phyloP scores from a whole-genome alignment of 129 eudicot species.

The Flaveria sonorensis region DNA sequence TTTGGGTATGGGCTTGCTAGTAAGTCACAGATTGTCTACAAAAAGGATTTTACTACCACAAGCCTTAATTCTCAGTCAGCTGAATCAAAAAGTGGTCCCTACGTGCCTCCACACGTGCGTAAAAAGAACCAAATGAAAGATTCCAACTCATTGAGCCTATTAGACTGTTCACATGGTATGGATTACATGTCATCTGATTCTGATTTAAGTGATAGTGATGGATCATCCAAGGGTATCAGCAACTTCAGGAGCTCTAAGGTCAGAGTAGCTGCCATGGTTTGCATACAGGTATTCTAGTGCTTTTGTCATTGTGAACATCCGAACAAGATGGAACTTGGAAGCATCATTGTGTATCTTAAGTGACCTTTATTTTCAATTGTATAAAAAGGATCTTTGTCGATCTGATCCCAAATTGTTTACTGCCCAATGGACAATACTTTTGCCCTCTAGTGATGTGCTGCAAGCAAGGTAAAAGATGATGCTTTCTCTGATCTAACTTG shows the following conservation, averaged over 20 bases:
- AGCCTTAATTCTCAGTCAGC: constrained; percentile 28
- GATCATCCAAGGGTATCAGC: constrained; percentile 43
- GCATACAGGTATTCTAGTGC: constrained; percentile 71
- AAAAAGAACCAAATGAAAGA: constrained; percentile 44
- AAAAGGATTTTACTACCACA: constrained; percentile 38
- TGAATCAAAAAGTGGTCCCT: constrained; percentile 58
- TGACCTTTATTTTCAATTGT: constrained; percentile 29
- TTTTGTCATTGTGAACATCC: not conserved
- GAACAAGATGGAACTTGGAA: constrained; percentile 1
- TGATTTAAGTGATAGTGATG: constrained; percentile 85
- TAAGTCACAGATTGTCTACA: constrained; percentile 44
- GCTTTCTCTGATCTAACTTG: constrained; percentile 8
- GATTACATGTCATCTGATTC: constrained; percentile 79
- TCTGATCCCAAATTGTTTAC: constrained; percentile 79
- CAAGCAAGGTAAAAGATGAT: constrained; percentile 68
- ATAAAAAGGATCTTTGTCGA: constrained; percentile 82
- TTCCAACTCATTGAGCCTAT: constrained; percentile 35
- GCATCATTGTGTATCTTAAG: constrained; percentile 1
- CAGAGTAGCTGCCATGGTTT: constrained; percentile 85
- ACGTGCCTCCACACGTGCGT: constrained; percentile 94
- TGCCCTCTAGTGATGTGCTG: constrained; percentile 91
- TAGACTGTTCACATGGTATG: constrained; percentile 25
- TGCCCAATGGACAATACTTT: constrained; percentile 85
- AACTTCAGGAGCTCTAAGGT: constrained; percentile 61
- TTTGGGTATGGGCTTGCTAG: constrained; percentile 67